Evolutionary conservation across 2,329 filamentous ascomycete species (phyloP).

Genomic region (Penicillium brevicompactum): DNA sequence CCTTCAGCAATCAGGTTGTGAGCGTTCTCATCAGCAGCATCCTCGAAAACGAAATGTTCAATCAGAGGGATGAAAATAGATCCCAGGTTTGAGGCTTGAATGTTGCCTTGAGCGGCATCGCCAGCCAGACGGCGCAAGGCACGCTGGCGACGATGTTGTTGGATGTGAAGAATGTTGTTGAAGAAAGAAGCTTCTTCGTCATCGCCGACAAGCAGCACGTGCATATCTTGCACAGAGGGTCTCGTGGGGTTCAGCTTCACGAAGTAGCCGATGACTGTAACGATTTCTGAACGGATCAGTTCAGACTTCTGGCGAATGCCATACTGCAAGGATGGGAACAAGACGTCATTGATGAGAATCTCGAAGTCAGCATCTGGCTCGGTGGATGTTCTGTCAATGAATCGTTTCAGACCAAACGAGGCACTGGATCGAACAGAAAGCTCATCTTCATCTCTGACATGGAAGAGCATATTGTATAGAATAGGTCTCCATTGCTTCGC

Average conservation of each 20-base stretch:
- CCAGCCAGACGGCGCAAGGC: constrained; percentile 76
- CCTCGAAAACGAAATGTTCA: constrained; percentile 91
- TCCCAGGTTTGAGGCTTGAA: constrained; percentile 77
- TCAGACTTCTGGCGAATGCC: constrained; percentile 80
- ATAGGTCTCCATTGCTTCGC: constrained; percentile 82
- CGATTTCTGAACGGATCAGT: constrained; percentile 78
- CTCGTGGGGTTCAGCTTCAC: constrained; percentile 71
- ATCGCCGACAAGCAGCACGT: constrained; percentile 66
- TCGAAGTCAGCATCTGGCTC: constrained; percentile 52
- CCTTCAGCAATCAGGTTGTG: constrained; percentile 86
- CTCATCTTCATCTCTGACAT: constrained; percentile 82
- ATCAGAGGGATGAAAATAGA: constrained; percentile 88
- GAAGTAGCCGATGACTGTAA: constrained; percentile 77
- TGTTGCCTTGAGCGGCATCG: constrained; percentile 63
- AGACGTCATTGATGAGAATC: constrained; percentile 61
- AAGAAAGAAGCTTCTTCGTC: constrained; percentile 89
- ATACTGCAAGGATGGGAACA: constrained; percentile 75
- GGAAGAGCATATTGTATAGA: constrained; percentile 86
- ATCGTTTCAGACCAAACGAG: constrained; percentile 75
- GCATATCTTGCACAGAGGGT: constrained; percentile 72
- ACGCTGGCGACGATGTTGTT: constrained; percentile 80
- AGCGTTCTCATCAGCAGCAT: constrained; percentile 72
- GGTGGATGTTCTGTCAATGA: constrained; percentile 65
- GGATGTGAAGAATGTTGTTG: constrained; percentile 86
- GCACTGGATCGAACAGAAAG: constrained; percentile 83